These are phyloP conservation scores for Cryptosporidium andersoni DNA, from an alignment of 169 alveolate species.

Conservation along the genomic window DNA sequence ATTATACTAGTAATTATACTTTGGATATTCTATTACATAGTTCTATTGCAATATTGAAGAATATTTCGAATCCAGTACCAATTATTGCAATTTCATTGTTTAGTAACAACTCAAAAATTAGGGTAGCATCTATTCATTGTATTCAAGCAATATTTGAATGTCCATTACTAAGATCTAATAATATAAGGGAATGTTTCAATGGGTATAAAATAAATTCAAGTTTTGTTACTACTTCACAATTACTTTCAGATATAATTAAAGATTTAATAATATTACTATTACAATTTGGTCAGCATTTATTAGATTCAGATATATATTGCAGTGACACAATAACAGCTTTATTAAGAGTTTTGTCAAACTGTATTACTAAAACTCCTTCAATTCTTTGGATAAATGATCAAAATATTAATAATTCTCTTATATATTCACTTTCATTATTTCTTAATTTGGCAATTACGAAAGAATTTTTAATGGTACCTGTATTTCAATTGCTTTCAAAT, in stretches of 20 bases:
- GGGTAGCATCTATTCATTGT: constrained; percentile 22
- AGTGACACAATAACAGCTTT: constrained; percentile 15
- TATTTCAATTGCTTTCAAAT: constrained; percentile 46
- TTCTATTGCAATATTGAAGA: background rate
- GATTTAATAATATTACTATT: constrained; percentile 4
- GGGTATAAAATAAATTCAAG: background rate
- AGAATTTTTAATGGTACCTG: constrained; percentile 20
- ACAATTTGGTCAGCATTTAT: constrained; percentile 5
- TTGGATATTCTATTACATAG: background rate
- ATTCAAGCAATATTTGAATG: constrained; percentile 52
- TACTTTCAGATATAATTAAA: constrained; percentile 9
- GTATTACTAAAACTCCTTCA: constrained; percentile 33
- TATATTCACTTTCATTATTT: constrained; percentile 9
- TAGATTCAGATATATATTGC: constrained; percentile 5
- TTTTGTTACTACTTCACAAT: constrained; percentile 20
- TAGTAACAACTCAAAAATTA: constrained; percentile 16
- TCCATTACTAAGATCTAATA: constrained; percentile 48
- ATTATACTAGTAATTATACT: background rate
- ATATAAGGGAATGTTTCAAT: constrained; percentile 7
- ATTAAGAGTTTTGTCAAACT: constrained; percentile 23
- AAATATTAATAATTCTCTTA: constrained; percentile 4
- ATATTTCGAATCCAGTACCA: constrained; percentile 8
- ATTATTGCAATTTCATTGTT: constrained; percentile 26
- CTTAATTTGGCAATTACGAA: constrained; percentile 5
- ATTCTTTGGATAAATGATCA: constrained; percentile 37